Conservation (phyloP, 768 basidiomycete species). For the Rhizopogon sp. region DNA sequence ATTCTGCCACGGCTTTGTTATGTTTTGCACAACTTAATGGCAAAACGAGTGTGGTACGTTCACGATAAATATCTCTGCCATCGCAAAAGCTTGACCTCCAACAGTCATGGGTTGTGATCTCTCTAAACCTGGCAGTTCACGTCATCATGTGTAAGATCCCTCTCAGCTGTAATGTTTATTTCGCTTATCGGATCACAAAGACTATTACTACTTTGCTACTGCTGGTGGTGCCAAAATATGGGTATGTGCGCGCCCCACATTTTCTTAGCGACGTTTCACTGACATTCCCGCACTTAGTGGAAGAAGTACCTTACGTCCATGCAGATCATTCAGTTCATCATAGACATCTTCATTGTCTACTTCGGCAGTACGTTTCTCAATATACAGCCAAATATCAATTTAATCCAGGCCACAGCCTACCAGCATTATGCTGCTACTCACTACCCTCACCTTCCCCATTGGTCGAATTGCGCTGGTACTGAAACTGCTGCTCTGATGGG, state of each 20-base stretch:
- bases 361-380: conserved; percentile 75
- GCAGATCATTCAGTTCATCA: conserved; percentile 95
- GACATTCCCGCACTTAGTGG: conserved; percentile 55
- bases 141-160: conserved; percentile 91
- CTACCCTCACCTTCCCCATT: conserved; percentile 57
- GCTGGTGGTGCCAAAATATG: conserved; percentile 96
- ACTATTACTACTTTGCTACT: conserved; percentile 99
- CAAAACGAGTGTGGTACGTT: conserved; percentile 84
- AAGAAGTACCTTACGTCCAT: conserved; percentile 96
- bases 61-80: not conserved
- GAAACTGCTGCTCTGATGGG: conserved; percentile 87
- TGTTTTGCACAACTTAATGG: conserved; percentile 96
- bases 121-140: conserved; percentile 87
- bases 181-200: conserved; percentile 32
- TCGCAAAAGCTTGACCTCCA: conserved; percentile 1
- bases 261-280: conserved; percentile 1
- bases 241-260: conserved; percentile 43
- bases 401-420: conserved; percentile 46
- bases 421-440: conserved; percentile 71
- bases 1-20: conserved; percentile 93
- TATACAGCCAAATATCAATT: conserved; percentile 2
- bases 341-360: conserved; percentile 88
- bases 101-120: conserved; percentile 95
- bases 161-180: not conserved
- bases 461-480: conserved; percentile 84